Conservation (phyloP, 2,329 filamentous ascomycete species). For the Scolecobasidium constrictum region DNA sequence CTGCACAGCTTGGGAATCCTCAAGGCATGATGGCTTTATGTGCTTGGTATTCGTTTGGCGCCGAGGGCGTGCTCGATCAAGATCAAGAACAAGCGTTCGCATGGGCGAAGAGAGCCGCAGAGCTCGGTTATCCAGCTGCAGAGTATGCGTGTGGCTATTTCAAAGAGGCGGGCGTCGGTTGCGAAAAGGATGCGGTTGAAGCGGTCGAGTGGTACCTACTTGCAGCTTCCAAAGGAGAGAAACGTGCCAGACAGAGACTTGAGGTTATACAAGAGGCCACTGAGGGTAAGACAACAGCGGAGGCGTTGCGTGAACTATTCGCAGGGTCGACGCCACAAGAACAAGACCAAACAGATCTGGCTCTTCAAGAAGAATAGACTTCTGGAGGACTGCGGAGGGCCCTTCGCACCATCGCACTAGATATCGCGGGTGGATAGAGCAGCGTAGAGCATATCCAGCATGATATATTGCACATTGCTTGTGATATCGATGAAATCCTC, state of each 20-base stretch:
- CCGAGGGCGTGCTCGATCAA: slow-evolving; percentile 82
- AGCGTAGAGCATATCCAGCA: too few relatives aligned
- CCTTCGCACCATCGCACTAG: too few relatives aligned
- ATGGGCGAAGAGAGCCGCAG: slow-evolving; percentile 82
- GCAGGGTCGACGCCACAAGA: too few relatives aligned
- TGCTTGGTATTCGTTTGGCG: slow-evolving; percentile 96
- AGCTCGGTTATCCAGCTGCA: slow-evolving; percentile 83
- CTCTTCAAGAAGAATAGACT: too few relatives aligned
- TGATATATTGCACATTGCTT: too few relatives aligned
- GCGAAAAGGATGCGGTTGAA: slow-evolving; percentile 80
- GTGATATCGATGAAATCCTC: too few relatives aligned
- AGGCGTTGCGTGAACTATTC: too few relatives aligned
- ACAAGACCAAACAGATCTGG: too few relatives aligned
- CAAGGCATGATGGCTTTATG: slow-evolving; percentile 96
- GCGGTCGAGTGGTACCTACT: slow-evolving; percentile 98
- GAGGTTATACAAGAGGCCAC: slow-evolving; percentile 79
- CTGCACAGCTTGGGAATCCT: slow-evolving; percentile 73
- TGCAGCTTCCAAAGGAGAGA: slow-evolving; percentile 84
- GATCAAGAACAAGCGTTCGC: slow-evolving; percentile 95
- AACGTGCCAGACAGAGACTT: slow-evolving; percentile 76
- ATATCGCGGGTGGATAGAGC: too few relatives aligned
- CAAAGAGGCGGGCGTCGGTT: slow-evolving; percentile 96
- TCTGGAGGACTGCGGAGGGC: too few relatives aligned
- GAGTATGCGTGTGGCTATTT: slow-evolving; percentile 95
- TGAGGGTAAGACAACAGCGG: slow-evolving; percentile 32